Conservation (phyloP, 345 rosid genomes). For the Fremontodendron californicum region DNA sequence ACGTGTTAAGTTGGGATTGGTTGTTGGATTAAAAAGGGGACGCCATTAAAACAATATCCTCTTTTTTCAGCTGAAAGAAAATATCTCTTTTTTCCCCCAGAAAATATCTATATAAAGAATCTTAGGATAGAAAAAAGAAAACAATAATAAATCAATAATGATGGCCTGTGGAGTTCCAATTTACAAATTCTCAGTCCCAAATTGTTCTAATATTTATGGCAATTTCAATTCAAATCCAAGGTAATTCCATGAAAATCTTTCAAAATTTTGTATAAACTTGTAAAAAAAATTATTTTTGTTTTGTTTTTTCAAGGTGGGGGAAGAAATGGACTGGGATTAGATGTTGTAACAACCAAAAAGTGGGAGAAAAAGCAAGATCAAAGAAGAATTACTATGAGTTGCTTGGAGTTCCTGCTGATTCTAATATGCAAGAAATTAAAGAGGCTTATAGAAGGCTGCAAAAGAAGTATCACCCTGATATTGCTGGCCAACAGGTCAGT, state of each 20-base stretch:
- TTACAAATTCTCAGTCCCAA: constrained; percentile 19
- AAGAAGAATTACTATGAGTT: constrained; percentile 49
- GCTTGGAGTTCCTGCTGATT: constrained; percentile 47
- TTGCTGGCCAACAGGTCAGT: constrained; percentile 53
- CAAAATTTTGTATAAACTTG: neutral
- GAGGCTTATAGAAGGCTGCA: constrained; percentile 62
- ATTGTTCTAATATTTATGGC: constrained; percentile 5
- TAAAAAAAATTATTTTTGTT: neutral
- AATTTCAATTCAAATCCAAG: constrained; percentile 21
- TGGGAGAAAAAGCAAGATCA: constrained; percentile 15
- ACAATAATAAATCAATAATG: neutral
- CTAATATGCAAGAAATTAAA: constrained; percentile 38
- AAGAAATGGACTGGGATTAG: constrained; percentile 23
- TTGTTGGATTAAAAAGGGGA: neutral
- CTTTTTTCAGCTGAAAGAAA: neutral
- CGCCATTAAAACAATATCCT: neutral
- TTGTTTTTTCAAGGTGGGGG: constrained; percentile 20
- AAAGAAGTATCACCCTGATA: constrained; percentile 62
- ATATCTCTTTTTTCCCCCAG: too few relatives aligned
- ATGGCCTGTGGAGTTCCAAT: constrained; percentile 6
- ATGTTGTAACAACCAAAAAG: constrained; percentile 23
- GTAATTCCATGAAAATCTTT: constrained; percentile 14
- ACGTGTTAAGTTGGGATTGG: neutral
- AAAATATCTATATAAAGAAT: neutral
- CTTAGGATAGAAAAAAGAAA: neutral